These are phyloP conservation scores for Ogataea allantospora DNA, from an alignment of 805 yeast species.

Conservation along the genomic window DNA sequence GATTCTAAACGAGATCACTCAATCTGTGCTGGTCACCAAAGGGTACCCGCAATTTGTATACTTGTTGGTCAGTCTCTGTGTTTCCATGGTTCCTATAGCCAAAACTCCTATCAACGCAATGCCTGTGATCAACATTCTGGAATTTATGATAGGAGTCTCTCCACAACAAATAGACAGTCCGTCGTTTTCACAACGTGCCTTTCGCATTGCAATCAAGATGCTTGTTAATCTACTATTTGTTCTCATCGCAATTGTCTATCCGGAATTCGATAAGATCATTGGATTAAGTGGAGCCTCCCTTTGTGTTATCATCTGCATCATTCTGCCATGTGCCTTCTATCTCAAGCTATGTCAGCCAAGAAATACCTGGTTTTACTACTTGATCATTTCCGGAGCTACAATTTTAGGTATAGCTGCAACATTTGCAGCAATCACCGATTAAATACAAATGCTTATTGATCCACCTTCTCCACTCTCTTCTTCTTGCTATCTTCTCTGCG, in stretches of 20 bases:
- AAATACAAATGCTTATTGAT: conserved; percentile 1
- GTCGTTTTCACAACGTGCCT: conserved; percentile 11
- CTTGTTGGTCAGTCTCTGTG: conserved; percentile 57
- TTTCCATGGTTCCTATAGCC: conserved; percentile 79
- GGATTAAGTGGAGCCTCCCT: conserved; percentile 83
- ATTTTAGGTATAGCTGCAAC: conserved; percentile 61
- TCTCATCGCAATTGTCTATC: conserved; percentile 64
- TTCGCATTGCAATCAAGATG: conserved; percentile 36
- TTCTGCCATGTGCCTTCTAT: conserved; percentile 77
- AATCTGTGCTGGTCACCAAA: conserved; percentile 60
- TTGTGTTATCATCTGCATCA: conserved; percentile 76
- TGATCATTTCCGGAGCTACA: conserved; percentile 46
- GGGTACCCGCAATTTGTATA: conserved; percentile 68
- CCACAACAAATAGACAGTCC: conserved; percentile 24
- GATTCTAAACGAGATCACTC: conserved; percentile 73
- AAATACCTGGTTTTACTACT: conserved; percentile 39
- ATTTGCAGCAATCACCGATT: conserved; percentile 44
- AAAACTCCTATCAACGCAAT: conserved; percentile 84
- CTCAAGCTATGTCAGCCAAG: conserved; percentile 54
- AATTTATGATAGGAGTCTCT: conserved; percentile 38
- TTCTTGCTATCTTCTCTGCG: conserved; percentile 31
- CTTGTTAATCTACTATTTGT: conserved; percentile 64
- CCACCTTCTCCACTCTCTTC: conserved; percentile 26
- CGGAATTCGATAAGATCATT: conserved; percentile 80
- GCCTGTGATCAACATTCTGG: conserved; percentile 80